Evolutionary conservation across 805 yeast species (phyloP).

Genomic region (Lipomyces sp.): DNA sequence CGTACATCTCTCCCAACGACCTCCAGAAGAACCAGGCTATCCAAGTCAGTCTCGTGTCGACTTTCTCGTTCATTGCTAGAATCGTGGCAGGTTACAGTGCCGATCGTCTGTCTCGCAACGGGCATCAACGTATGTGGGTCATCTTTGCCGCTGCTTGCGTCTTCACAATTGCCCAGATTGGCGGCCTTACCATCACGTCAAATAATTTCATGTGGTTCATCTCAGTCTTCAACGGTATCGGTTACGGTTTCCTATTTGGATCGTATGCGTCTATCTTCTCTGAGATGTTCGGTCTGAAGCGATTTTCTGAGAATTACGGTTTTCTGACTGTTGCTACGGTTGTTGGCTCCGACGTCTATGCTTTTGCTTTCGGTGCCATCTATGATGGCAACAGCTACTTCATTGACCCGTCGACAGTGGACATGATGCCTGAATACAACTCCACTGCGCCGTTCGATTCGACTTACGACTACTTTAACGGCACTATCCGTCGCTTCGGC

Average conservation of each 20-base stretch:
- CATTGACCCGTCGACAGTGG: slow-evolving; percentile 19
- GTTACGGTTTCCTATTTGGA: slow-evolving; percentile 75
- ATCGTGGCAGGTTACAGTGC: slow-evolving; percentile 66
- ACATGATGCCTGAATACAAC: slow-evolving; percentile 18
- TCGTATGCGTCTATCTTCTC: slow-evolving; percentile 76
- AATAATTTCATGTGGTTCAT: slow-evolving; percentile 51
- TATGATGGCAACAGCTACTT: slow-evolving; percentile 56
- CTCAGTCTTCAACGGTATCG: slow-evolving; percentile 66
- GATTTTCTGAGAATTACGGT: slow-evolving; percentile 78
- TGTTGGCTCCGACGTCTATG: slow-evolving; percentile 53
- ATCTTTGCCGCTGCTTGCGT: slow-evolving; percentile 58
- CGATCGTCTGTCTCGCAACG: slow-evolving; percentile 58
- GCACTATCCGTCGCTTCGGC: slow-evolving; percentile 30
- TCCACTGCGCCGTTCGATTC: slow-evolving; percentile 9
- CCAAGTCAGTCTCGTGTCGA: slow-evolving; percentile 74
- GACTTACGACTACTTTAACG: slow-evolving; percentile 17
- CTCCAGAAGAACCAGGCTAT: slow-evolving; percentile 65
- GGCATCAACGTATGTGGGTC: slow-evolving; percentile 58
- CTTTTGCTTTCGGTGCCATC: slow-evolving; percentile 63
- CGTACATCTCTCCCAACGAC: slow-evolving; percentile 38
- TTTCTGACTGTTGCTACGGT: slow-evolving; percentile 67
- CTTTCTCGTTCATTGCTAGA: slow-evolving; percentile 70
- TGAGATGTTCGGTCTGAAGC: slow-evolving; percentile 70
- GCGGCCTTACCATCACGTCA: slow-evolving; percentile 51
- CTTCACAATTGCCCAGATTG: slow-evolving; percentile 55